These are phyloP conservation scores for Colletotrichum sp. DNA, from an alignment of 2,329 filamentous ascomycete species.

Conservation along the genomic window DNA sequence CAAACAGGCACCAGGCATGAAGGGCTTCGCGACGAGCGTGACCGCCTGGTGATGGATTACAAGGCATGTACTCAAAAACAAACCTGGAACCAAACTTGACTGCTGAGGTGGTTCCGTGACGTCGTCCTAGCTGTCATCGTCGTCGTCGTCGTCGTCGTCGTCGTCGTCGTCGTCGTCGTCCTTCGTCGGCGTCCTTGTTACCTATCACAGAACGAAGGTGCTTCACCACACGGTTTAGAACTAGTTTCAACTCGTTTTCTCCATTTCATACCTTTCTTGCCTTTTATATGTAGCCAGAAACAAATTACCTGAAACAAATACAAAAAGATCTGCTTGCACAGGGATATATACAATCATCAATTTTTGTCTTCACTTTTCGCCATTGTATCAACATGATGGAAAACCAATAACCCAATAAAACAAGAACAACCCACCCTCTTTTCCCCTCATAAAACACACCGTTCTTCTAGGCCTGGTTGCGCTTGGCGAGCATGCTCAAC, in stretches of 20 bases:
- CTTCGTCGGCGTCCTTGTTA: not conserved
- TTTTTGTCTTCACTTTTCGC: slow-evolving; percentile 4
- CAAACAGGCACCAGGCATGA: too few species aligned
- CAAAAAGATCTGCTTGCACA: not conserved
- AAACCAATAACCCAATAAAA: not conserved
- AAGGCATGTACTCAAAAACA: too few species aligned
- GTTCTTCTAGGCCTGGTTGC: slow-evolving; percentile 17
- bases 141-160: too few species aligned
- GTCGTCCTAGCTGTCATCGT: too few species aligned
- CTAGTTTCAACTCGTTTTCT: not conserved
- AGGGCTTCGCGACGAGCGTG: too few species aligned
- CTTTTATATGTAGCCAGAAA: not conserved
- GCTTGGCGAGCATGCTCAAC: slow-evolving; percentile 83
- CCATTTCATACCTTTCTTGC: not conserved
- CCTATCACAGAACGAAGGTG: not conserved
- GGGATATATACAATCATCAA: slow-evolving; percentile 3
- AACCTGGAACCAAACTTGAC: too few species aligned
- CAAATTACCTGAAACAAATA: not conserved
- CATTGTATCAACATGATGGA: not conserved
- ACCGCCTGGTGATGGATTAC: too few species aligned
- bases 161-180: too few species aligned
- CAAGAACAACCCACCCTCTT: not conserved
- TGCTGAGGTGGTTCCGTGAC: too few species aligned
- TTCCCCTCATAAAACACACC: not conserved
- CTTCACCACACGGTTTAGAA: not conserved